A percentile compares a stretch with the other conserved stretches of the same genome.
phyloP scores from a whole-genome alignment of 345 rosid species.

The Citrus unshiu region DNA sequence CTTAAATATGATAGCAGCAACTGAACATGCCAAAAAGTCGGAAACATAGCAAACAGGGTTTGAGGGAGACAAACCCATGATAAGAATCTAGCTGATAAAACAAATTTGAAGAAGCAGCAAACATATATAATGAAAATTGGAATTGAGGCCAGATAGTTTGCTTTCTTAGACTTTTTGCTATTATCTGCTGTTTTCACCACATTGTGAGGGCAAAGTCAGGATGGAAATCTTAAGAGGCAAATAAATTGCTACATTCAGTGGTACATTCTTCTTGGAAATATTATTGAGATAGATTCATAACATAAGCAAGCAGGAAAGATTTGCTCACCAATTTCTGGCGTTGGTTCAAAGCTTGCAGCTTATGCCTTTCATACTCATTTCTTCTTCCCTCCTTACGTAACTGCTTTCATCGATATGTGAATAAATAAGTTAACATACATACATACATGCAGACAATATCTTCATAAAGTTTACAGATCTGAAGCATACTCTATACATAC shows the following conservation, averaged over 20 bases:
- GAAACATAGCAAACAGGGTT: background rate
- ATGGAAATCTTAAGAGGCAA: background rate
- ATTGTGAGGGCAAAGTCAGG: background rate
- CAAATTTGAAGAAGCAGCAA: background rate
- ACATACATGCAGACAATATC: background rate
- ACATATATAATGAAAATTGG: background rate
- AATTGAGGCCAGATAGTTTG: background rate
- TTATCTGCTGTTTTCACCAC: background rate
- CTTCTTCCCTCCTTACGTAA: conserved; percentile 92
- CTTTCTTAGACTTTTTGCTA: background rate
- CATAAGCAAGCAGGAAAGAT: background rate
- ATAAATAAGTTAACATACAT: background rate
- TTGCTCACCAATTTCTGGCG: conserved; percentile 87
- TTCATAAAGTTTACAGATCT: background rate
- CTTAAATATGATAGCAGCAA: background rate
- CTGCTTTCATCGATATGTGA: conserved; percentile 32
- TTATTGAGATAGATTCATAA: background rate
- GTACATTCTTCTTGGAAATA: background rate
- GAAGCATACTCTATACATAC: background rate
- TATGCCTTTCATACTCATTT: conserved; percentile 98
- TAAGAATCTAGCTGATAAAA: background rate
- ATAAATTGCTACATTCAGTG: background rate
- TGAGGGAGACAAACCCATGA: background rate
- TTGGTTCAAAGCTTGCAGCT: conserved; percentile 90
- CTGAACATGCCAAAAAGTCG: background rate